Evolutionary conservation across 495 filamentous ascomycete species (phyloP), one percentile per base, ranked within the genome.

Genomic region (Echria macrotheca): DNA sequence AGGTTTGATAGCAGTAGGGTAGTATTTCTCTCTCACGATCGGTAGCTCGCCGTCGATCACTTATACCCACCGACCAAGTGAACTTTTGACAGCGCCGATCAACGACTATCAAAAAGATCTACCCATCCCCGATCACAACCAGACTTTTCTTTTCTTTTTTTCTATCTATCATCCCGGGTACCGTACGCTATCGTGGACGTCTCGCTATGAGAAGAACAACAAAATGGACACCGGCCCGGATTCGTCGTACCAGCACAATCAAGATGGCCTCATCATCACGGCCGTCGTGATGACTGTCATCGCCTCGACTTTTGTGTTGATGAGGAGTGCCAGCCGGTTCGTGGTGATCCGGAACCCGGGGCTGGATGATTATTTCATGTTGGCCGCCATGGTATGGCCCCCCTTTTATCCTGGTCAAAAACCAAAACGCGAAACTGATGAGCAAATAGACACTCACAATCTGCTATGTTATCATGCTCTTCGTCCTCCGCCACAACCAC

Each of bases 301-400:
- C 33, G 48, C 53, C 22, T n/a, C 54, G n/a, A 45, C 66, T 7
- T 25, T 61, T 39, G 57, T 69, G 7, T 11, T 40, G 22, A 43
- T 59, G 15, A 53, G 67, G 29, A 21, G 49, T 22, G 36, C 56
- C 35, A 54, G 61, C 45, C 63, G 67, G 14, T 60, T 63, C 19
- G 14, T 60, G 7, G 38, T 66, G 2, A 46, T 68, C 8, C 59
- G 55, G 33, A 69, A 60, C 24, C 37, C 58, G 1, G 60, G 63
- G 0, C 15, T 54, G 33, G 67, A 70, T 31, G 67, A 70, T 19
- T 66, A 58, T 22, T 56, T 68, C 45, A 57, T 65, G 11, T n/a
- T 69, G 21, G 54, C 52, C 8, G 64, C 58, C 18, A 37, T 66
- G 45, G 64, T 25, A 21, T 29, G 29, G 37, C 21, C 7, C 28